Conservation (phyloP, 495 filamentous ascomycete genomes). For the Lasiosphaeria ovina region DNA sequence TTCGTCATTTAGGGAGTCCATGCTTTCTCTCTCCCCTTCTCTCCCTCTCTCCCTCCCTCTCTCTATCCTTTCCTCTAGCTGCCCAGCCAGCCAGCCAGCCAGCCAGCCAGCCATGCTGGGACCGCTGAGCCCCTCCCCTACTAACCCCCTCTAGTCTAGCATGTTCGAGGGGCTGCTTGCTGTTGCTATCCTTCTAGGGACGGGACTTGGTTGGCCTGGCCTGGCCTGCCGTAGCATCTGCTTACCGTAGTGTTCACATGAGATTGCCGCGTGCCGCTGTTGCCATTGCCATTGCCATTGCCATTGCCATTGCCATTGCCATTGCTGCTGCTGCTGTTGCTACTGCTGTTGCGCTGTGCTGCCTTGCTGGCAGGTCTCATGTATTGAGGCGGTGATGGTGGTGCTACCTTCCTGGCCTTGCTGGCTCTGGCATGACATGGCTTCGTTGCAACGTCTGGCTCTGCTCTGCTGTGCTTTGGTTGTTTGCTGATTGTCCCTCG, state of each 20-base stretch:
- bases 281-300: too few species aligned
- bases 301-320: too few species aligned
- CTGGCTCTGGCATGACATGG: not conserved
- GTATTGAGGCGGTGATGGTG: not conserved
- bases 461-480: not conserved
- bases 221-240: slow-evolving; percentile 7
- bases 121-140: not conserved
- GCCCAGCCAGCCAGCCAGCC: not conserved
- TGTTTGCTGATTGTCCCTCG: not conserved
- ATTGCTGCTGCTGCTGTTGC: too few species aligned
- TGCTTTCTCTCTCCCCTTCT: slow-evolving; percentile 5
- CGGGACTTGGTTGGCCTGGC: too few species aligned
- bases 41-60: too few species aligned
- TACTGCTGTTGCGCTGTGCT: slow-evolving; percentile 18
- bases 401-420: too few species aligned
- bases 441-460: not conserved
- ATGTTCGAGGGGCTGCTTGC: slow-evolving; percentile 9
- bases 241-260: slow-evolving; percentile 6
- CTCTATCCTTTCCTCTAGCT: too few species aligned
- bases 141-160: not conserved
- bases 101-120: slow-evolving; percentile 6
- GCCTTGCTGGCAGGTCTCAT: slow-evolving; percentile 26
- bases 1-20: slow-evolving; percentile 18
- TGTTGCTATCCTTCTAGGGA: not conserved
- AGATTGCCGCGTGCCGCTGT: slow-evolving; percentile 19